phyloP scores from a whole-genome alignment of 2,329 filamentous ascomycete genomes.

The Phialophora chinensis region DNA sequence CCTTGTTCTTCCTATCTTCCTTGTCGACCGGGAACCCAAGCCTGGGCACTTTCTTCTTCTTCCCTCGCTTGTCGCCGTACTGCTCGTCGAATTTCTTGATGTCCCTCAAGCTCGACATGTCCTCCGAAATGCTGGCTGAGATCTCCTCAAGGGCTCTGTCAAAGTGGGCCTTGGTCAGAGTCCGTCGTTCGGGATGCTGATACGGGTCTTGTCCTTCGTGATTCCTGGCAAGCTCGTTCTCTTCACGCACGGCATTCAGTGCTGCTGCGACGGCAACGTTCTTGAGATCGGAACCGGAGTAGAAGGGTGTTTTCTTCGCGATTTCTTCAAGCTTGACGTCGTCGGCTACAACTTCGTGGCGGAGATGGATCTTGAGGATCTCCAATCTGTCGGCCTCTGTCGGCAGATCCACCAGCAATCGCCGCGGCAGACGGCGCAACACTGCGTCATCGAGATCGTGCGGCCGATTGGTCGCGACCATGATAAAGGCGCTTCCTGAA shows the following conservation, averaged over 20 bases:
- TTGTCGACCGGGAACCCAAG: constrained; percentile 57
- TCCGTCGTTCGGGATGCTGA: constrained; percentile 71
- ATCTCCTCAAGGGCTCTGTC: constrained; percentile 86
- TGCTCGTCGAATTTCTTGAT: constrained; percentile 96
- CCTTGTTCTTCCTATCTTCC: constrained; percentile 43
- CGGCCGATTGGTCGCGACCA: constrained; percentile 95
- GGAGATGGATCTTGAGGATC: constrained; percentile 58
- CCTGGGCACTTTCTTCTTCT: constrained; percentile 63
- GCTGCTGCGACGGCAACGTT: constrained; percentile 59
- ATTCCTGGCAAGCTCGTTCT: constrained; percentile 46
- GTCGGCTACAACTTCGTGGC: constrained; percentile 52
- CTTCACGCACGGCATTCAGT: constrained; percentile 55
- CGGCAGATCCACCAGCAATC: constrained; percentile 58
- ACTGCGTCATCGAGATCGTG: constrained; percentile 81
- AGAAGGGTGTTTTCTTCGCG: constrained; percentile 54
- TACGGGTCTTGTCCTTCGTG: constrained; percentile 48
- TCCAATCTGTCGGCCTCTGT: constrained; percentile 51
- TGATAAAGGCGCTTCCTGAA: constrained; percentile 78
- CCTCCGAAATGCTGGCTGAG: constrained; percentile 87
- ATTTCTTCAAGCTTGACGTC: constrained; percentile 52
- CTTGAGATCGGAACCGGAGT: constrained; percentile 61
- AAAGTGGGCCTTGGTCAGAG: constrained; percentile 74
- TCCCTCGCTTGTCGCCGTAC: constrained; percentile 79
- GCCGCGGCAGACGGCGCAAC: constrained; percentile 57
- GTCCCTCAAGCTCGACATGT: constrained; percentile 83